Conservation (phyloP, 2,329 filamentous ascomycete genomes). For the Xylariomycetidae sp. region DNA sequence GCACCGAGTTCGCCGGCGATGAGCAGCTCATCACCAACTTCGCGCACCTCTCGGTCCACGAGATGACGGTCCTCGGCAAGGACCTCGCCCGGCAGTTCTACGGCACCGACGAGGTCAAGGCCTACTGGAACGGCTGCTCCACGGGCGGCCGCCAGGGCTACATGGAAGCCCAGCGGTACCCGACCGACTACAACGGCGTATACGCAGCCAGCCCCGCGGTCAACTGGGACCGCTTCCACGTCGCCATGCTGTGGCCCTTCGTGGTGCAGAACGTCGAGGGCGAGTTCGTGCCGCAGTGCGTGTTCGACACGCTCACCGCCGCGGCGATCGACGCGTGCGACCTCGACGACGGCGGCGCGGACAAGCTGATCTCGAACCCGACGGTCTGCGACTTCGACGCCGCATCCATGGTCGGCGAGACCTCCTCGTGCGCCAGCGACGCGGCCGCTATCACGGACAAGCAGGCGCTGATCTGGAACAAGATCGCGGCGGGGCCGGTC, state of each 20-base stretch:
- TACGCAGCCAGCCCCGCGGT: constrained; percentile 34
- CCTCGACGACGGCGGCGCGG: constrained; percentile 38
- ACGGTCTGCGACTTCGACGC: constrained; percentile 34
- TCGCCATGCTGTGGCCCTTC: constrained; percentile 31
- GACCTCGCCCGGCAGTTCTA: constrained; percentile 42
- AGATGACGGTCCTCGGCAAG: constrained; percentile 43
- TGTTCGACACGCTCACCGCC: constrained; percentile 24
- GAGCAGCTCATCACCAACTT: constrained; percentile 27
- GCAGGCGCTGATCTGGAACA: constrained; percentile 12
- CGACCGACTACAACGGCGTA: constrained; percentile 49
- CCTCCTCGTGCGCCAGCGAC: constrained; percentile 22
- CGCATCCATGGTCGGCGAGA: constrained; percentile 29
- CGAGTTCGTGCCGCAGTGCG: constrained; percentile 16
- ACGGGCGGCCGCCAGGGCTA: constrained; percentile 50
- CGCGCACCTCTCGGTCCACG: constrained; percentile 32
- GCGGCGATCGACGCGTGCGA: constrained; percentile 44
- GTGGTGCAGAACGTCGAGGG: constrained; percentile 22
- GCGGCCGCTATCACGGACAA: constrained; percentile 26
- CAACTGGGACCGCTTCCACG: constrained; percentile 12
- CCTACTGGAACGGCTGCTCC: constrained; percentile 50
- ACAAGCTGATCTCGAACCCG: constrained; percentile 40
- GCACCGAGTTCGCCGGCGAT: constrained; percentile 13
- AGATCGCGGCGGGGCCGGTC: constrained; percentile 13
- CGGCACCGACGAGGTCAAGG: constrained; percentile 33
- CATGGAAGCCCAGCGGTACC: constrained; percentile 43